Evolutionary conservation across 306 rosid genomes (phyloP).

Genomic region (Casuarina equisetifolia): DNA sequence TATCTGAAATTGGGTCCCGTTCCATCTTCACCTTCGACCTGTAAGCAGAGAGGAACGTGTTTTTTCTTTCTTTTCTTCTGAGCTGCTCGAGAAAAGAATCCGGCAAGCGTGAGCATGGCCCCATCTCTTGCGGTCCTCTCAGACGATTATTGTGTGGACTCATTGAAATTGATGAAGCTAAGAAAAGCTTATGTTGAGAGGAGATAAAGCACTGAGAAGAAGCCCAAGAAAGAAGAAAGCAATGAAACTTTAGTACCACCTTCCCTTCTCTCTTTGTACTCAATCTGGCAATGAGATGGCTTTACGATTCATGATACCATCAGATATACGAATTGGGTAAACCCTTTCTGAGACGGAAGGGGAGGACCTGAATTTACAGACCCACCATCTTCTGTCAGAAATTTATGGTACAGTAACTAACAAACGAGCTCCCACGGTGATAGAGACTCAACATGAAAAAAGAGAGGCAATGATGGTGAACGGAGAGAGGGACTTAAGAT

Average conservation of each 20-base stretch:
- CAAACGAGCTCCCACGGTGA: not conserved
- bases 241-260: too few relatives aligned
- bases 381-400: not conserved
- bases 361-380: not conserved
- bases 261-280: too few relatives aligned
- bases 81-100: not conserved
- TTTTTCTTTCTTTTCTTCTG: too few relatives aligned
- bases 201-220: too few relatives aligned
- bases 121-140: not conserved
- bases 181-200: not conserved
- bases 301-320: too few relatives aligned
- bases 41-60: not conserved
- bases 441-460: not conserved
- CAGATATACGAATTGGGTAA: too few relatives aligned
- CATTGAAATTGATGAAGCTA: not conserved
- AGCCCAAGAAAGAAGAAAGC: too few relatives aligned
- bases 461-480: not conserved
- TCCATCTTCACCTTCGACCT: conserved; percentile 23
- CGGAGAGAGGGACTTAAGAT: not conserved
- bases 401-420: not conserved
- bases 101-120: not conserved
- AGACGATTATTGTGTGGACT: not conserved
- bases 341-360: not conserved
- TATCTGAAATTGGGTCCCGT: conserved; percentile 35
- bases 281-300: too few relatives aligned